phyloP scores from a whole-genome alignment of 352 stramenopile genomes.

The Pythium folliculosum region DNA sequence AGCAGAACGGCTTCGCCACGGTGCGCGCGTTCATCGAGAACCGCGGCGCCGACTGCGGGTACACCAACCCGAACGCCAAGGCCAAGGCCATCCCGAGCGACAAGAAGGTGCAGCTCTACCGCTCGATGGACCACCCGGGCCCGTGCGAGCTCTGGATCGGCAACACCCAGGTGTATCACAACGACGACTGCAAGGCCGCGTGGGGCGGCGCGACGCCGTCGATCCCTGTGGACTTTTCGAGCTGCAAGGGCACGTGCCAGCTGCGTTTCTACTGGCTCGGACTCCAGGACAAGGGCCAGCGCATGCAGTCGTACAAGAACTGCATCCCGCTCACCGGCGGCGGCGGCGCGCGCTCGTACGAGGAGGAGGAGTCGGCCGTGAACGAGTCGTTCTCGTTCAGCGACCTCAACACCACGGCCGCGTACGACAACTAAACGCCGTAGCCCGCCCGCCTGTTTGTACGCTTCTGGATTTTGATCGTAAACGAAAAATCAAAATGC shows the following conservation, averaged over 20 bases:
- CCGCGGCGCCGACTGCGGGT: slow-evolving; percentile 18
- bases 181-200: slow-evolving; percentile 27
- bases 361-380: neutral
- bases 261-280: slow-evolving; percentile 35
- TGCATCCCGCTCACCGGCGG: slow-evolving; percentile 13
- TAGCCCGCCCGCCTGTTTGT: too few species aligned
- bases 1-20: slow-evolving; percentile 12
- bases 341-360: slow-evolving; percentile 1
- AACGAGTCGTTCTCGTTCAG: neutral
- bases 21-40: slow-evolving; percentile 22
- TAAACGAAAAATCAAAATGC: too few species aligned
- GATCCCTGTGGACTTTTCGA: slow-evolving; percentile 24
- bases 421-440: too few species aligned
- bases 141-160: slow-evolving; percentile 26
- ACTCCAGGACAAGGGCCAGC: slow-evolving; percentile 28
- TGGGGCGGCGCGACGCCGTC: slow-evolving; percentile 1
- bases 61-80: slow-evolving; percentile 24
- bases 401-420: neutral
- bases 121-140: slow-evolving; percentile 23
- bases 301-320: slow-evolving; percentile 27
- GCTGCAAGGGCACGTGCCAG: slow-evolving; percentile 24
- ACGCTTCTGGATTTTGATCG: too few species aligned
- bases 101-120: slow-evolving; percentile 16
- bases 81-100: slow-evolving; percentile 24
- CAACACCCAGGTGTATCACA: slow-evolving; percentile 22